A percentile compares a stretch with the other conserved stretches of the same genome.
Evolutionary conservation across 768 basidiomycete genomes (phyloP).

Genomic region (Austroboletus eburneus): DNA sequence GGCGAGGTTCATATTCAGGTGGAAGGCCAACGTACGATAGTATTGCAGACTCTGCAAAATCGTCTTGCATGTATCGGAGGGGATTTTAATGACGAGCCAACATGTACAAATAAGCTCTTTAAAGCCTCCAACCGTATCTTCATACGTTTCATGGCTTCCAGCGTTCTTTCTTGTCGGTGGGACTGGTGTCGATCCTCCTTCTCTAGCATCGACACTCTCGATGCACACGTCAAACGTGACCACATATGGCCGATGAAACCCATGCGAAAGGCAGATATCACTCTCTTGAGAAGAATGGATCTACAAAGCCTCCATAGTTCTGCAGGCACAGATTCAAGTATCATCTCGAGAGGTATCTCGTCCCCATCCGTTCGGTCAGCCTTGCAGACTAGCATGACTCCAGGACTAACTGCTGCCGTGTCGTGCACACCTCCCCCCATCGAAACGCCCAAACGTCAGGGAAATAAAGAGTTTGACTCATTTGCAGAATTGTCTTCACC

Average conservation of each 20-base stretch:
- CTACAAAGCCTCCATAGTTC: conserved; percentile 32
- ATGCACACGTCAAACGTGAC: conserved; percentile 43
- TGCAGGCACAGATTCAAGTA: conserved; percentile 7
- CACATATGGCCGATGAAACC: conserved; percentile 45
- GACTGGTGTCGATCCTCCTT: conserved; percentile 48
- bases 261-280: conserved; percentile 43
- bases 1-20: conserved; percentile 55
- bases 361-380: neutral
- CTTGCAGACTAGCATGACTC: conserved; percentile 2
- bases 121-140: conserved; percentile 5
- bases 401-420: conserved; percentile 4
- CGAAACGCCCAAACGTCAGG: neutral
- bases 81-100: conserved; percentile 6
- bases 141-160: conserved; percentile 6
- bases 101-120: conserved; percentile 18
- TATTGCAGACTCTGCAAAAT: conserved; percentile 25
- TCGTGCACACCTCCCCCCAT: neutral
- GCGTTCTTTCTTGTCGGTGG: conserved; percentile 44
- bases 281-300: conserved; percentile 34
- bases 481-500: conserved; percentile 24
- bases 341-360: conserved; percentile 18
- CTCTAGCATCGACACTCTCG: conserved; percentile 34
- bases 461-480: conserved; percentile 8
- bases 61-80: conserved; percentile 2
- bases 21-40: conserved; percentile 57